Conservation (phyloP, 345 rosid genomes). For the Ceriops tagal region DNA sequence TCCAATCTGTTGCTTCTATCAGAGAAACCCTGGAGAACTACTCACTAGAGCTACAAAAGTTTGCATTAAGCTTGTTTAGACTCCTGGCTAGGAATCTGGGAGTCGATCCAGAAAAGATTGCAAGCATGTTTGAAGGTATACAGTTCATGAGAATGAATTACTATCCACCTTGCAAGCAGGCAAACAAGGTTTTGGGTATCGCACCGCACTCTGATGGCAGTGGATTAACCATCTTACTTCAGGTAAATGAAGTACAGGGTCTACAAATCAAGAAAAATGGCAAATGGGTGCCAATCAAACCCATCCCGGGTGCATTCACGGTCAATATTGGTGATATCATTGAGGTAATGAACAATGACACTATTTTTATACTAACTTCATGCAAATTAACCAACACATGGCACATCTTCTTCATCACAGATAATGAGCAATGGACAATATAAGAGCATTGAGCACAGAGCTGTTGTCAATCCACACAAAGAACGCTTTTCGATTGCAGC, state of each 20-base stretch:
- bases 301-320: conserved; percentile 32
- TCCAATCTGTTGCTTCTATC: neutral
- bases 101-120: conserved; percentile 22
- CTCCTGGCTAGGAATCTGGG: conserved; percentile 34
- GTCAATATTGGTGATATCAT: conserved; percentile 33
- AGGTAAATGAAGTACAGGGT: conserved; percentile 31
- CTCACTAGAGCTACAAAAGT: conserved; percentile 22
- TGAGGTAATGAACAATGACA: conserved; percentile 21
- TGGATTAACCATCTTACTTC: conserved; percentile 33
- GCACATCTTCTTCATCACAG: neutral
- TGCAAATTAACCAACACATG: neutral
- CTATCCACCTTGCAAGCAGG: conserved; percentile 37
- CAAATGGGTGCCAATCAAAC: conserved; percentile 30
- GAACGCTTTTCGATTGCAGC: conserved; percentile 35
- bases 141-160: conserved; percentile 45
- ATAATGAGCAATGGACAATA: conserved; percentile 40
- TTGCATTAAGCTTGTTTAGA: conserved; percentile 19
- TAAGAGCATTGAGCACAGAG: conserved; percentile 49
- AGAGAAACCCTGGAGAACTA: conserved; percentile 33
- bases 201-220: conserved; percentile 38
- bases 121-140: conserved; percentile 24
- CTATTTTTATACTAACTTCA: neutral
- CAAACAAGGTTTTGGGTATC: conserved; percentile 34
- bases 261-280: conserved; percentile 33
- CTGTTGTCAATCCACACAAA: conserved; percentile 33